Evolutionary conservation across 768 basidiomycete species (phyloP).

Genomic region (Collybia mongolica): DNA sequence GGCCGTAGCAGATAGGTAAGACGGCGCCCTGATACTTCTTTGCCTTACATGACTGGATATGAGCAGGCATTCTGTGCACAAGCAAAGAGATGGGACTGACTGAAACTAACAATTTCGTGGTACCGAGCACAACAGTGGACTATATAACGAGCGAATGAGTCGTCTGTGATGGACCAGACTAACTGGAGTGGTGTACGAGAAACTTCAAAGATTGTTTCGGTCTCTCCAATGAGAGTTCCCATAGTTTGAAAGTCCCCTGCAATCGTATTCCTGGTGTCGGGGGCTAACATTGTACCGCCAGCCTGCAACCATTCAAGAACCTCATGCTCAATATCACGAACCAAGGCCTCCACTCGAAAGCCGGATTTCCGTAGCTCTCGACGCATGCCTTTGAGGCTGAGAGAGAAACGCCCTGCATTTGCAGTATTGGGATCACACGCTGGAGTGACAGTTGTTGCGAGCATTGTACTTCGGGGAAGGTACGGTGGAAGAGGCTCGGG

Average conservation of each 20-base stretch:
- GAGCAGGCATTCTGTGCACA: not conserved
- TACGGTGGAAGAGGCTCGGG: slow-evolving; percentile 74
- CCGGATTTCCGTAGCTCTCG: slow-evolving; percentile 62
- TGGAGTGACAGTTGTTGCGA: slow-evolving; percentile 45
- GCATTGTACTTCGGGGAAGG: slow-evolving; percentile 56
- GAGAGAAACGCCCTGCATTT: slow-evolving; percentile 72
- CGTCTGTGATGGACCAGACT: slow-evolving; percentile 70
- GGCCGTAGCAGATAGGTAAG: slow-evolving; percentile 82
- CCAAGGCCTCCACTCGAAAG: slow-evolving; percentile 58
- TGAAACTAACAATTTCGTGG: slow-evolving; percentile 79
- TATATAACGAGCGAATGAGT: slow-evolving; percentile 76
- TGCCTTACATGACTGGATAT: slow-evolving; percentile 37
- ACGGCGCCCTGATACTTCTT: slow-evolving; percentile 55
- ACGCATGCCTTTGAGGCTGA: slow-evolving; percentile 75
- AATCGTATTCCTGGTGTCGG: slow-evolving; percentile 34
- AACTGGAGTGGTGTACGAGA: slow-evolving; percentile 63
- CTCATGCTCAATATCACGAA: slow-evolving; percentile 65
- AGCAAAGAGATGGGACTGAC: slow-evolving; percentile 38
- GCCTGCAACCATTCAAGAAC: slow-evolving; percentile 60
- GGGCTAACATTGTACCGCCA: slow-evolving; percentile 55
- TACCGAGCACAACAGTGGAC: slow-evolving; percentile 83
- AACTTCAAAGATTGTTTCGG: slow-evolving; percentile 61
- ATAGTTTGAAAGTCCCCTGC: slow-evolving; percentile 16
- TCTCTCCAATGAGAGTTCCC: slow-evolving; percentile 50
- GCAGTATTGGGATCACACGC: slow-evolving; percentile 50